Evolutionary conservation across 257 asterid genomes (phyloP), one percentile per base, ranked within the genome.

Genomic region (Gentiana straminea): DNA sequence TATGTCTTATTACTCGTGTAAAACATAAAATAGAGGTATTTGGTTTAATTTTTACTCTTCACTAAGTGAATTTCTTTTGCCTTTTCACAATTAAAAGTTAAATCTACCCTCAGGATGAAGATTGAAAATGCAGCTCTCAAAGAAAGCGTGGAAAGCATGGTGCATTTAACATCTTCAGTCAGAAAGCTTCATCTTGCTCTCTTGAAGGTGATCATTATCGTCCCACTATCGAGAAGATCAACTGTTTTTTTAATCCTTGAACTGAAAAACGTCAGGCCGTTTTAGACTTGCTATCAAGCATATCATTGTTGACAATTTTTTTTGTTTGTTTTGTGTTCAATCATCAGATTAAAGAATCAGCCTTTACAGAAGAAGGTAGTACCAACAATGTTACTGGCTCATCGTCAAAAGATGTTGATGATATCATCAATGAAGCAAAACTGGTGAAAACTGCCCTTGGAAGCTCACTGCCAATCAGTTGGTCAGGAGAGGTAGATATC

Each of bases 81-180:
- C 9, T 41, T 41, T 2, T 41, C 24, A 24, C 24, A 24, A 24
- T 24, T 24, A 24, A 24, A 10, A 5, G 46, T 7, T 41, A 35
- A 53, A 24, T 62, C 41, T n/a, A 41, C 49, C 62, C 64, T 72
- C 75, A 91, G 99, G 82, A 78, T 92, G 90, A 85, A 74, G 76
- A 81, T 92, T 45, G 99, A 92, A 71, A 81, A 88, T 67, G 97
- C 95, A 41, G 87, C 94, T n/a, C 80, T 92, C 4, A 88, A 75
- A 74, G 99, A 92, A 84, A 88, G 94, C 79, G 74, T 92, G 62
- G 97, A 77, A 59, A 87, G 84, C 60, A 91, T 87, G 98, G 95
- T 87, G 72, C 90, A 87, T 72, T 82, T 91, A 61, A 88, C 80
- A 49, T 70, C 86, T 70, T 86, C 95, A 8, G 79, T 88, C 50